phyloP scores from a whole-genome alignment of 805 yeast genomes.

The Isabelozyma heimii region DNA sequence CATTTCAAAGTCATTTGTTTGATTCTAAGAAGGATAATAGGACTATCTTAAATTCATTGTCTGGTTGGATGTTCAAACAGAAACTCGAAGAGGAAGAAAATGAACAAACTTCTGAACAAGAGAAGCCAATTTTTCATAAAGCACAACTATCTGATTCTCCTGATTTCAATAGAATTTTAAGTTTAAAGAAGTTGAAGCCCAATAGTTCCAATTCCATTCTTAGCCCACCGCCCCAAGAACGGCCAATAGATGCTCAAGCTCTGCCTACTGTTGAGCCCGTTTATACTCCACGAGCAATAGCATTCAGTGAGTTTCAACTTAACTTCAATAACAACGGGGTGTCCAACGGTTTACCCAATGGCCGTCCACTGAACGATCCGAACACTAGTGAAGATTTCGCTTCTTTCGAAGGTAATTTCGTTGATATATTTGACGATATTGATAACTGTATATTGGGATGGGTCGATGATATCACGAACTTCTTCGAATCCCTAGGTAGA shows the following conservation, averaged over 20 bases:
- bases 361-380: neutral
- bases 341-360: neutral
- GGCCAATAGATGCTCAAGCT: conserved; percentile 3
- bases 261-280: conserved; percentile 2
- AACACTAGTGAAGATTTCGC: neutral
- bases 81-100: neutral
- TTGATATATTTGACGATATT: conserved; percentile 14
- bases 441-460: conserved; percentile 16
- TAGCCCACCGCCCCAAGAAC: conserved; percentile 1
- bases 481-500: neutral
- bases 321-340: conserved; percentile 11
- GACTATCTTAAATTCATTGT: neutral
- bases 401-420: conserved; percentile 14
- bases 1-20: conserved; percentile 18
- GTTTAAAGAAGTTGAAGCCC: conserved; percentile 9
- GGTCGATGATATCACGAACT: neutral
- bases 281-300: conserved; percentile 23
- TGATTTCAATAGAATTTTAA: conserved; percentile 4
- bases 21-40: neutral
- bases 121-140: neutral
- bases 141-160: neutral
- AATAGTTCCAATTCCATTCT: conserved; percentile 15
- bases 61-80: neutral
- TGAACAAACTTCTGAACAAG: neutral
- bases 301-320: conserved; percentile 15